Base-by-base conservation (phyloP, 495 filamentous ascomycete species). In the Hamigera avellanea region DNA sequence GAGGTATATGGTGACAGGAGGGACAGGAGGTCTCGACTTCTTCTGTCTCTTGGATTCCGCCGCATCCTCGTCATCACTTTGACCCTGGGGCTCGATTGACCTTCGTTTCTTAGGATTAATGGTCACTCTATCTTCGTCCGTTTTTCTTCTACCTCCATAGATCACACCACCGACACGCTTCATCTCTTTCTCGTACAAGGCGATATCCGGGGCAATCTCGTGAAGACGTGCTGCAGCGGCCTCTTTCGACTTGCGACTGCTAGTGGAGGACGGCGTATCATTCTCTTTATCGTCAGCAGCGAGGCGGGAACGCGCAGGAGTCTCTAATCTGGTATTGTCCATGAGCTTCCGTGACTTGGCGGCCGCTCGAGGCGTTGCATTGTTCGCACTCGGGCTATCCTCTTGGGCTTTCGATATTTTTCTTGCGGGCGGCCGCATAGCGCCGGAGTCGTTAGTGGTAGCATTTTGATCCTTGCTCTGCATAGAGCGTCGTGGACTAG, bases 131-230 rank as follows among this genome's bases (percentile, higher is more conserved):
- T 72, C 70, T 31, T 64, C 62, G 36, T 71, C 69, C 9, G 57
- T 69, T 19, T 66, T 66, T n/a, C 67, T 62, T 41, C 70, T 54
- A 8, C 78, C 75, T 18, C 86, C 87, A 35, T 86, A 82, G 48
- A 84, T 81, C 2, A 86, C 73, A 25, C 80, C 78, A n/a, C 86
- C 87, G 27, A 83, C 81, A 14, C 76, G 75, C 63, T 91, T 94
- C 65, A 67, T 86, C 57, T 99, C 91, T 49, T 93, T 95, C 53
- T 99, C 81, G 50, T 87, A 95, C 34, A 88, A 62, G 6, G 78
- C 80, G 44, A 95, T 83, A 55, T 95, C 91, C 0, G 76, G 70
- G 8, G 84, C 86, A 16, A 83, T 57, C 15, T 76, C 71, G 35
- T 91, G 85, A 2, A 96, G 61, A 35, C 70, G 78, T 3, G 79